A percentile compares a stretch with the other conserved stretches of the same genome.
Conservation (phyloP, 2,329 filamentous ascomycete genomes). For the Diplodia corticola region DNA sequence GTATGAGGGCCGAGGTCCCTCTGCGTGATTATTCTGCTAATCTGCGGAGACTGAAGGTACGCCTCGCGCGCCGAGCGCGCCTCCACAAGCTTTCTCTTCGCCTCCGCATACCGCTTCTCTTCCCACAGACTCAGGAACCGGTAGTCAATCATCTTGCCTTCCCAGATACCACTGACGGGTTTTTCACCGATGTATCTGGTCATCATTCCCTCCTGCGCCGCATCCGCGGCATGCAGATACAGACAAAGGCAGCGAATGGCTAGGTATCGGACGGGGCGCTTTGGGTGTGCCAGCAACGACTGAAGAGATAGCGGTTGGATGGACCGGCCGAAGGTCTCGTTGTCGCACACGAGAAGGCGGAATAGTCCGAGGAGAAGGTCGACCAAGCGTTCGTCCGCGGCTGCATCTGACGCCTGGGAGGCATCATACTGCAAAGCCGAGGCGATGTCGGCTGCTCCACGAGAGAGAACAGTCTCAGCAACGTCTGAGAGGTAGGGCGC, state of each 20-base stretch:
- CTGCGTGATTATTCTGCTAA: constrained; percentile 12
- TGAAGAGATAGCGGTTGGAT: constrained; percentile 69
- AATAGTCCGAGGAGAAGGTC: constrained; percentile 67
- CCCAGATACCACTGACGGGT: constrained; percentile 69
- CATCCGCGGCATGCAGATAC: constrained; percentile 76
- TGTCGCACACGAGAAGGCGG: constrained; percentile 76
- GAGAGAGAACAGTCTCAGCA: constrained; percentile 53
- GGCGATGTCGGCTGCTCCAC: neutral
- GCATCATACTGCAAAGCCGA: constrained; percentile 2
- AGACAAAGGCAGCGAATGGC: constrained; percentile 79
- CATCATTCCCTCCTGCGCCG: constrained; percentile 72
- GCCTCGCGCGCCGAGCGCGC: neutral
- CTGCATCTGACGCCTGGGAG: constrained; percentile 25
- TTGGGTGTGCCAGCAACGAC: constrained; percentile 61
- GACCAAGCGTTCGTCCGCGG: constrained; percentile 44
- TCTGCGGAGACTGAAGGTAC: neutral
- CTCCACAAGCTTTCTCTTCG: constrained; percentile 28
- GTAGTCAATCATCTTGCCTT: constrained; percentile 76
- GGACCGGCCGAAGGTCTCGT: constrained; percentile 63
- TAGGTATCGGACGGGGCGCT: constrained; percentile 70
- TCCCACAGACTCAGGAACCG: constrained; percentile 69
- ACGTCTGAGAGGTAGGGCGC: constrained; percentile 77
- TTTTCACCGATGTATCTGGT: constrained; percentile 64
- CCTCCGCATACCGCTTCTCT: constrained; percentile 53
- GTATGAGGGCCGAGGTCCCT: constrained; percentile 13